These are phyloP conservation scores for Sordariomycetes sp. DNA, from an alignment of 2,329 filamentous ascomycete genomes.

Conservation along the genomic window DNA sequence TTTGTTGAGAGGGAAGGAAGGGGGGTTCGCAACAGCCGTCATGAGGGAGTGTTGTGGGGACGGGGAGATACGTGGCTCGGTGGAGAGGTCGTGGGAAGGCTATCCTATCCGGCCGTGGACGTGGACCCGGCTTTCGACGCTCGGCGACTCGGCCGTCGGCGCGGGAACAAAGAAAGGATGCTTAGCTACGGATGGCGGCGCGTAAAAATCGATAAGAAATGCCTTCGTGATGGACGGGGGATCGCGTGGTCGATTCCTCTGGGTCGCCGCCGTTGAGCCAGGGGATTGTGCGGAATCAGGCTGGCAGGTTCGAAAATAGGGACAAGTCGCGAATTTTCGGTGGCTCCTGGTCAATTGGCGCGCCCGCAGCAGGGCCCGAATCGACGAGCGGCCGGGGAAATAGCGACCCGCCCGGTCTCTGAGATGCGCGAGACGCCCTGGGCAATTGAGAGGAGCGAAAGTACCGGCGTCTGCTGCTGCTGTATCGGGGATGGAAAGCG, in stretches of 20 bases:
- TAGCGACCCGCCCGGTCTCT: background rate
- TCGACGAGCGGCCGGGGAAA: background rate
- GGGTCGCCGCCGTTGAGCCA: background rate
- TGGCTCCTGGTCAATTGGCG: constrained; percentile 1
- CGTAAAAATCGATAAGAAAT: background rate
- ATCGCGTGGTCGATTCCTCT: background rate
- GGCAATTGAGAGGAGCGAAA: constrained; percentile 1
- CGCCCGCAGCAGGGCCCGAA: constrained; percentile 2
- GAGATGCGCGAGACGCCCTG: background rate
- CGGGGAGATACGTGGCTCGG: constrained; percentile 2
- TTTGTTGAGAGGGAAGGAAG: constrained; percentile 52
- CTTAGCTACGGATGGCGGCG: background rate
- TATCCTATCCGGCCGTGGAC: background rate
- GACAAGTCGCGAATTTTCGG: constrained; percentile 4
- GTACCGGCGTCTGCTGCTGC: constrained; percentile 4
- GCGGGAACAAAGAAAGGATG: background rate
- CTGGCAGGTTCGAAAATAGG: background rate
- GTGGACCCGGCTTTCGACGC: background rate
- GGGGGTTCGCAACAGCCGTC: constrained; percentile 58
- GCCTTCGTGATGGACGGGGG: background rate
- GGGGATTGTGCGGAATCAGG: background rate
- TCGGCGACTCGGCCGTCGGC: background rate
- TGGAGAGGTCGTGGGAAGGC: constrained; percentile 5
- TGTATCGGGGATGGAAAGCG: constrained; percentile 1
- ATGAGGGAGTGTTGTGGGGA: constrained; percentile 29